A percentile compares a stretch with the other conserved stretches of the same genome.
Conservation (phyloP, 371 early-diverging fungal genomes). For the Saksenaea vasiformis region DNA sequence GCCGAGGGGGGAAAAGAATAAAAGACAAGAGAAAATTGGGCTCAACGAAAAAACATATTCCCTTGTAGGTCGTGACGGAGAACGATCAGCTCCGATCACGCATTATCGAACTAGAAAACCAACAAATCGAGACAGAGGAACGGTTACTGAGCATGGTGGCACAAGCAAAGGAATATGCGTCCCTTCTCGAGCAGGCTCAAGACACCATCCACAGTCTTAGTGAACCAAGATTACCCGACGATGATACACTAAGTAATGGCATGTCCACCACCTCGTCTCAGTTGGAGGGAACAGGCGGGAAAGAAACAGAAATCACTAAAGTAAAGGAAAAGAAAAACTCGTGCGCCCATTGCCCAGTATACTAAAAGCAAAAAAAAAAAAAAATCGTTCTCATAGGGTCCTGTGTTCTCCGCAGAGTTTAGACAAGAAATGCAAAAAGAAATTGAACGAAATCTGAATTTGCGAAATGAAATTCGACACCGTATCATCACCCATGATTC, state of each 20-base stretch:
- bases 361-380: no score
- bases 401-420: constrained; percentile 57
- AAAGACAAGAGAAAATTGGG: not conserved
- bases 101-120: constrained; percentile 62
- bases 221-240: constrained; percentile 49
- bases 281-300: constrained; percentile 22
- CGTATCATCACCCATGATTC: constrained; percentile 48
- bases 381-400: constrained; percentile 45
- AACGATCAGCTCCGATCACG: constrained; percentile 62
- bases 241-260: constrained; percentile 29
- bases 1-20: not conserved
- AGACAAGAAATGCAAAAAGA: constrained; percentile 59
- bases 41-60: constrained; percentile 2
- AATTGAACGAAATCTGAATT: constrained; percentile 47
- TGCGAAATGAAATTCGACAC: constrained; percentile 51
- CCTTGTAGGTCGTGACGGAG: constrained; percentile 57
- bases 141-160: constrained; percentile 63
- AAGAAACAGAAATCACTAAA: constrained; percentile 54
- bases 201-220: constrained; percentile 63
- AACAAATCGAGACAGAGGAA: constrained; percentile 63
- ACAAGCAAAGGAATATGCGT: constrained; percentile 67
- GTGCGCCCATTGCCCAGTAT: no score
- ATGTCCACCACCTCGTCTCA: constrained; percentile 33
- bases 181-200: constrained; percentile 65
- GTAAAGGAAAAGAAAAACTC: no score